Conservation (phyloP, 1,284 basidiomycete species). For the Cryptococcus sp. region DNA sequence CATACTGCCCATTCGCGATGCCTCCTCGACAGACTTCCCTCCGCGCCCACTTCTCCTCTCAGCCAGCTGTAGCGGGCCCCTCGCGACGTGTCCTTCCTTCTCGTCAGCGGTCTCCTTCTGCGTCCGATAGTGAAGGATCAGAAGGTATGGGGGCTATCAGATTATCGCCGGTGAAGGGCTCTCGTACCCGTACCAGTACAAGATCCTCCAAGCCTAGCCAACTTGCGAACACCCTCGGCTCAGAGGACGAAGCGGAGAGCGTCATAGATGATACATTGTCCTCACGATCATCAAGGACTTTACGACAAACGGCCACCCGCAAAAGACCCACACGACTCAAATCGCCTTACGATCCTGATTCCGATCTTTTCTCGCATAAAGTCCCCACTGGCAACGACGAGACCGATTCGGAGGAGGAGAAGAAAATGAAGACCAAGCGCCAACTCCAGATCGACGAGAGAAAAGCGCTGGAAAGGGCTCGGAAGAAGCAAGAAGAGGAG, state of each 20-base stretch:
- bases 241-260: not conserved
- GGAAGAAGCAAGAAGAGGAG: slow-evolving; percentile 4
- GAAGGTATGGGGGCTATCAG: slow-evolving; percentile 17
- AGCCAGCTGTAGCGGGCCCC: slow-evolving; percentile 3
- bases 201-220: too few species aligned
- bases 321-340: too few species aligned
- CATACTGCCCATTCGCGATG: slow-evolving; percentile 1
- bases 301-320: too few species aligned
- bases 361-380: too few species aligned
- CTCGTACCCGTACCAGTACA: too few species aligned
- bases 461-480: not conserved
- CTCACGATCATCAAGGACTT: too few species aligned
- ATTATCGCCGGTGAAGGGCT: slow-evolving; percentile 2
- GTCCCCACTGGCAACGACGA: not conserved
- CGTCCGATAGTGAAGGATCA: slow-evolving; percentile 19
- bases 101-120: not conserved
- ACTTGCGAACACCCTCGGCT: too few species aligned
- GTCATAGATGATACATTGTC: too few species aligned
- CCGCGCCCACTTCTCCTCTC: slow-evolving; percentile 8
- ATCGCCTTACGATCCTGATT: too few species aligned
- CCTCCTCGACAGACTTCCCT: slow-evolving; percentile 12
- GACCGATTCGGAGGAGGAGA: not conserved
- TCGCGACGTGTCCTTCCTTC: not conserved
- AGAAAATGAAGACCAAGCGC: not conserved
- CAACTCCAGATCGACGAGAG: not conserved